A percentile compares a stretch with the other conserved stretches of the same genome.
Conservation (phyloP, 805 yeast species). For the Kodamaea lidongshanica region DNA sequence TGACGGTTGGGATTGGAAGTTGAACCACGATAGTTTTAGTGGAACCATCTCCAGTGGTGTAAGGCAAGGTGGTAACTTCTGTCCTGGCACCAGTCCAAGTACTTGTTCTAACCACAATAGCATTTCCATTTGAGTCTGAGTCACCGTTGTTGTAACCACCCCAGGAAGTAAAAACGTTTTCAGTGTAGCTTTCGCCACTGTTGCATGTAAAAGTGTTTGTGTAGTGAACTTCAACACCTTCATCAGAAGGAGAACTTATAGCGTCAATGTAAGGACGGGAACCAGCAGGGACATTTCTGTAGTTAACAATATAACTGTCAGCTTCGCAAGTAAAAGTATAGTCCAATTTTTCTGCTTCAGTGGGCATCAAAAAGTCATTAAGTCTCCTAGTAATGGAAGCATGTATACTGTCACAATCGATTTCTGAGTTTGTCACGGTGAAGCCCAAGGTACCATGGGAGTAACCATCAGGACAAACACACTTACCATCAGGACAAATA, state of each 20-base stretch:
- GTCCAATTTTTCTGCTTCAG: conserved; percentile 1
- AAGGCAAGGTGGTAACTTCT: conserved; percentile 6
- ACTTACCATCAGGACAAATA: conserved; percentile 20
- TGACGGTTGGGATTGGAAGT: conserved; percentile 10
- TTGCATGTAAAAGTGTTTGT: conserved; percentile 12
- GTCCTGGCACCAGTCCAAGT: conserved; percentile 8
- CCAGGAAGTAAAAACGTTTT: conserved; percentile 4
- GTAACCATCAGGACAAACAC: conserved; percentile 20
- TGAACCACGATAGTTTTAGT: conserved; percentile 11
- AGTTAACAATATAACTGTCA: conserved; percentile 4
- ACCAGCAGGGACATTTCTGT: conserved; percentile 23
- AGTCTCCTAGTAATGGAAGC: conserved; percentile 11
- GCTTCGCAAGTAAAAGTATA: conserved; percentile 6
- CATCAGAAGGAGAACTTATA: not conserved
- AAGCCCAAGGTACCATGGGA: conserved; percentile 19
- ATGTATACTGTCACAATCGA: conserved; percentile 19
- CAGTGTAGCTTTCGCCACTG: conserved; percentile 3
- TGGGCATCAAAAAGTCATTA: conserved; percentile 5
- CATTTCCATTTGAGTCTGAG: conserved; percentile 6
- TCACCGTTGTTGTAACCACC: conserved; percentile 1
- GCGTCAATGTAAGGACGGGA: conserved; percentile 15
- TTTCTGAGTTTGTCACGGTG: conserved; percentile 5
- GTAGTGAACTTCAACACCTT: conserved; percentile 2
- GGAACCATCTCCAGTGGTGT: conserved; percentile 9
- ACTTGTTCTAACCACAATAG: conserved; percentile 5